Evolutionary conservation across 1,284 basidiomycete genomes (phyloP), one percentile per base, ranked within the genome.

Genomic region (Calocybe gambosa): DNA sequence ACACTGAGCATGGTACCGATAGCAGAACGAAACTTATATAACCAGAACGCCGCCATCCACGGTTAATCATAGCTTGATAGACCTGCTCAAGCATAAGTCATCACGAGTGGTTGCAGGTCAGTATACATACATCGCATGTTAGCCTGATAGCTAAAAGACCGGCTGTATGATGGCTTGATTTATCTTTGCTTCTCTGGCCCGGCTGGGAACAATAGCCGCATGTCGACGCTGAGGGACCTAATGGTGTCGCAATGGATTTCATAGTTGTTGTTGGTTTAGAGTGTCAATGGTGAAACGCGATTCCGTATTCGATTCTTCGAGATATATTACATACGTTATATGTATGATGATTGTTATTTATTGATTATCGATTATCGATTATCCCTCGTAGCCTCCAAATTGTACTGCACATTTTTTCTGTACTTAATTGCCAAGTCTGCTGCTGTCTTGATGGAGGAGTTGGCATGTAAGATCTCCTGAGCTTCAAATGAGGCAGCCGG

Each of bases 11-110:
- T 36, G 34, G 33, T 29, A 2, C 21, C 6, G n/a, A 35, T 36
- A n/a, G 18, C 19, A 49, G 21, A 33, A 20, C 31, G 19, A 34
- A 10, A 21, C 6, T 26, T 35, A 21, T 42, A 35, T 42, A 39
- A 58, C 91, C 91, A 40, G 87, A 90, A 50, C 93, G 75, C 53
- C 93, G 76, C 93, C 93, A 97, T 33, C 93, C 93, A 26, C 83
- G 73, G 64, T 94, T 83, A 51, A 95, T 85, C 78, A 96, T 87
- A 55, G 63, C 68, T 58, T 88, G 85, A 61, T 89, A 89, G 13
- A 72, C 72, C 85, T 88, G 42, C 5, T 33, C 25, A 19, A 16
- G 19, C 8, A 13, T 28, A 19, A 28, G 35, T n/a, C 29, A 18
- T 31, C 9, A 23, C 15, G 21, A 13, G n/a, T 20, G 2, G 3